A percentile compares a stretch with the other conserved stretches of the same genome.
These are phyloP conservation scores for Crithidia brevicula DNA, from an alignment of 208 protist genomes.

Conservation along the genomic window DNA sequence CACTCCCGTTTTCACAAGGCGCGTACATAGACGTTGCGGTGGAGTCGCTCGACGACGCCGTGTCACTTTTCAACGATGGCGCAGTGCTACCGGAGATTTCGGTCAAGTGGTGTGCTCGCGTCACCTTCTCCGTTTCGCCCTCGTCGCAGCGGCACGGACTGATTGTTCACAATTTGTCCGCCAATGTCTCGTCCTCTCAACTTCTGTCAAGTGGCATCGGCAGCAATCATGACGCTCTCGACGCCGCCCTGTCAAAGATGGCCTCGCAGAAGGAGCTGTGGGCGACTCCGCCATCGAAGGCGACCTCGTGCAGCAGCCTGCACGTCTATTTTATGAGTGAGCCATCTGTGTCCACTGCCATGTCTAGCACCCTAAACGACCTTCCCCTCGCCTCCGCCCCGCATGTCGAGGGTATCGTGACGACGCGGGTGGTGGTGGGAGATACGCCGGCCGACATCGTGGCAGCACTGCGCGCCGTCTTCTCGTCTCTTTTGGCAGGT, in stretches of 20 bases:
- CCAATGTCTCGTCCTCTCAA: not conserved
- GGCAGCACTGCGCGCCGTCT: slow-evolving; percentile 28
- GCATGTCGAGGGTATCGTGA: not conserved
- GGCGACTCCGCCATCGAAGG: not conserved
- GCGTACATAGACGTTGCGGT: slow-evolving; percentile 3
- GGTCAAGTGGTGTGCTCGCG: slow-evolving; percentile 20
- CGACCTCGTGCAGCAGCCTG: not conserved
- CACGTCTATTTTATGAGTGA: slow-evolving; percentile 29
- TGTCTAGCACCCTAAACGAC: slow-evolving; percentile 20
- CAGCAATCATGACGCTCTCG: not conserved
- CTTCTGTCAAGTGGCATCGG: not conserved
- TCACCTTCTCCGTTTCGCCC: slow-evolving; percentile 14
- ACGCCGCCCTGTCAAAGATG: not conserved
- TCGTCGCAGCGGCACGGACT: slow-evolving; percentile 14
- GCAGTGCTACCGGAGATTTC: no score
- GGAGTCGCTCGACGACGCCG: slow-evolving; percentile 1
- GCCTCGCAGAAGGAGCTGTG: slow-evolving; percentile 6
- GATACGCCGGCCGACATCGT: slow-evolving; percentile 43
- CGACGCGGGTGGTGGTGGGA: slow-evolving; percentile 49
- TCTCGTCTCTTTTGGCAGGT: slow-evolving; percentile 29
- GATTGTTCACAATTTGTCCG: slow-evolving; percentile 5
- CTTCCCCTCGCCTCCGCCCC: not conserved
- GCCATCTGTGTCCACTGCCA: not conserved
- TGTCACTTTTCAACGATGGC: not conserved
- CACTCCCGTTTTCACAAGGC: slow-evolving; percentile 12